These are phyloP conservation scores for Zostera marina DNA, from an alignment of 116 monocot genomes.

Conservation along the genomic window DNA sequence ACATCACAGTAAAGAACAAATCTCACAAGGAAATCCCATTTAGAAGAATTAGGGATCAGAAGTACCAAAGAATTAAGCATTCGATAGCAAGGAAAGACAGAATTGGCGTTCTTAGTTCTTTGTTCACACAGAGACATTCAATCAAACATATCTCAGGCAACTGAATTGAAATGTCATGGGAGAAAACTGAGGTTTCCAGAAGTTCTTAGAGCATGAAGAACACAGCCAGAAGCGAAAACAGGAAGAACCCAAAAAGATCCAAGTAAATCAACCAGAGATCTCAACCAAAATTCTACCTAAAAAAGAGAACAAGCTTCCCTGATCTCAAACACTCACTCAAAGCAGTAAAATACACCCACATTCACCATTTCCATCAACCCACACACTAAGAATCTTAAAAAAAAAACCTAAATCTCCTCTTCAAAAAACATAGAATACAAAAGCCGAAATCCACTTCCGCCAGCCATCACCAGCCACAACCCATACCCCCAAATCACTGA, in stretches of 20 bases:
- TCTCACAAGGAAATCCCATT: not conserved
- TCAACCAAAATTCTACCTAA: not conserved
- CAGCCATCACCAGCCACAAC: not conserved
- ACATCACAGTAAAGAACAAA: not conserved
- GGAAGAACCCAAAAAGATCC: conserved; percentile 1
- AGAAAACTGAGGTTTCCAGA: not conserved
- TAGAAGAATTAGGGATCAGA: not conserved
- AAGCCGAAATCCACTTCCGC: conserved; percentile 1
- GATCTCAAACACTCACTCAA: conserved; percentile 3
- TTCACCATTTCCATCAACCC: not conserved
- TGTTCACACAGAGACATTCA: too few species aligned
- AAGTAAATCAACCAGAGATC: conserved; percentile 1
- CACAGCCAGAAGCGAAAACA: not conserved
- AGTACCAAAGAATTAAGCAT: not conserved
- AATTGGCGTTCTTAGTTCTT: not conserved
- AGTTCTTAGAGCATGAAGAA: too few species aligned
- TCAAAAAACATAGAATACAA: too few species aligned
- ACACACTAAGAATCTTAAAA: not conserved
- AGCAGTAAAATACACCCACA: not conserved
- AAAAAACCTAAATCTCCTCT: not conserved
- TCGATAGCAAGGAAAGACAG: not conserved
- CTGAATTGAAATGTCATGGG: not conserved
- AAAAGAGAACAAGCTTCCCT: conserved; percentile 2
- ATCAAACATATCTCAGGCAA: not conserved
- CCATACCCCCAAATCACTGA: conserved; percentile 4